Percentiles rank a stretch among this genome's conserved stretches.
Conservation (phyloP, 1,284 basidiomycete genomes). For the Leccinum angustisporum region DNA sequence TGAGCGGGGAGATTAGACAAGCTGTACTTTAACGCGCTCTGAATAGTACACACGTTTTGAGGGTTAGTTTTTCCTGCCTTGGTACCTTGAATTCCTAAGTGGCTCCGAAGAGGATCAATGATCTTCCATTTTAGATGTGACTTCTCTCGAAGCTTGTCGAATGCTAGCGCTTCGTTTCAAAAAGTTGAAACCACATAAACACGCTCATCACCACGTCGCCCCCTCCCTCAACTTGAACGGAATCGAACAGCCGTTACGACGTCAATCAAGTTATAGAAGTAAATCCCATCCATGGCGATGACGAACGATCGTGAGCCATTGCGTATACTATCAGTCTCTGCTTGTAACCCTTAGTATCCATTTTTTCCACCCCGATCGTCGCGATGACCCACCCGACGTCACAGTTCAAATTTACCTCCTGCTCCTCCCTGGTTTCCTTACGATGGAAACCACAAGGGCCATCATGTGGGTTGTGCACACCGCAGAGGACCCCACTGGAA, state of each 20-base stretch:
- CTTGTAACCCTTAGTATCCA: not conserved
- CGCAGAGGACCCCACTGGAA: not conserved
- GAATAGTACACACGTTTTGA: not conserved
- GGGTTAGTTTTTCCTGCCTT: not conserved
- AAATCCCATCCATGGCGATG: not conserved
- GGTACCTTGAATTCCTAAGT: not conserved
- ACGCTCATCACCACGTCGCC: not conserved
- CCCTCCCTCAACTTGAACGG: not conserved
- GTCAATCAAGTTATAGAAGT: not conserved
- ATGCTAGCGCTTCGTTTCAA: not conserved
- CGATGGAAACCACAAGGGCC: accelerated
- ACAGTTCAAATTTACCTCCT: no score
- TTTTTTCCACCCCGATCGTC: no score
- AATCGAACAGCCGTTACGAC: not conserved
- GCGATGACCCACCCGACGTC: no score
- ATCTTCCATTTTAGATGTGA: slow-evolving; percentile 10
- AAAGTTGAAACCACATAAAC: not conserved
- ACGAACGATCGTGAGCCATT: not conserved
- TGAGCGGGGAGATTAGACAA: slow-evolving; percentile 4
- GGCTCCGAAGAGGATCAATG: not conserved
- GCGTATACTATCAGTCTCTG: not conserved
- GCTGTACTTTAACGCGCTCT: slow-evolving; percentile 3
- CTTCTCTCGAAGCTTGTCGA: slow-evolving; percentile 1
- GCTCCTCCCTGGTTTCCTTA: no score
- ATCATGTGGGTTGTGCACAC: no score